These are phyloP conservation scores for Evernia prunastri DNA, from an alignment of 495 filamentous ascomycete species.

Conservation along the genomic window DNA sequence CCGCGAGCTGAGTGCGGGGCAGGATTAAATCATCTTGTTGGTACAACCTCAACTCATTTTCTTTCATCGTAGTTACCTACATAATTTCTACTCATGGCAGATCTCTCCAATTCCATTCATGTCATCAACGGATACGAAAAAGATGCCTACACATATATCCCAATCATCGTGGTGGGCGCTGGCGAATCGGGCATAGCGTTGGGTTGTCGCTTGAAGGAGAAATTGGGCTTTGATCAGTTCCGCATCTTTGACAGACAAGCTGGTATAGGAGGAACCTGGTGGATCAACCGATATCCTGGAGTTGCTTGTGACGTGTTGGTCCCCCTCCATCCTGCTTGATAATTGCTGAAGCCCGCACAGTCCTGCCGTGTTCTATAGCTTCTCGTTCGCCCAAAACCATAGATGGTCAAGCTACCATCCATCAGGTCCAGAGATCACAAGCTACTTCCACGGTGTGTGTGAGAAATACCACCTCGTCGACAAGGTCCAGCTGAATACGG, in stretches of 20 bases:
- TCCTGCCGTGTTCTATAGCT: slow-evolving; percentile 55
- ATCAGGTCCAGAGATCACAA: slow-evolving; percentile 47
- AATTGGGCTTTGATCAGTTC: slow-evolving; percentile 56
- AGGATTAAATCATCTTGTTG: too few species aligned
- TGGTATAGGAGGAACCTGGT: slow-evolving; percentile 63
- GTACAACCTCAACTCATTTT: background rate
- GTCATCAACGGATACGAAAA: slow-evolving; percentile 42
- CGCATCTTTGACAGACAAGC: slow-evolving; percentile 57
- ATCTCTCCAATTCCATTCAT: slow-evolving; percentile 34
- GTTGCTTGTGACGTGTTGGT: slow-evolving; percentile 47
- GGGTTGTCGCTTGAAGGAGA: slow-evolving; percentile 54
- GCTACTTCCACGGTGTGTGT: slow-evolving; percentile 55
- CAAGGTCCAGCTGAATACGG: slow-evolving; percentile 54
- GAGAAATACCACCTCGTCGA: slow-evolving; percentile 51
- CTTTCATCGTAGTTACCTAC: background rate
- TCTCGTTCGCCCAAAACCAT: slow-evolving; percentile 55
- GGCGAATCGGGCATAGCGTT: slow-evolving; percentile 63
- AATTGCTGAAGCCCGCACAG: slow-evolving; percentile 26
- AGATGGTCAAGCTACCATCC: slow-evolving; percentile 53
- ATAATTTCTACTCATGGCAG: slow-evolving; percentile 5
- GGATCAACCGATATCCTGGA: slow-evolving; percentile 61
- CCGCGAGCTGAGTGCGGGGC: too few species aligned
- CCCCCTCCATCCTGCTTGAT: slow-evolving; percentile 17
- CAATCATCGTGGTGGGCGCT: slow-evolving; percentile 51
- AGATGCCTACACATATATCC: slow-evolving; percentile 51